Conservation (phyloP, 352 stramenopile species). For the Saprolegnia parasitica region DNA sequence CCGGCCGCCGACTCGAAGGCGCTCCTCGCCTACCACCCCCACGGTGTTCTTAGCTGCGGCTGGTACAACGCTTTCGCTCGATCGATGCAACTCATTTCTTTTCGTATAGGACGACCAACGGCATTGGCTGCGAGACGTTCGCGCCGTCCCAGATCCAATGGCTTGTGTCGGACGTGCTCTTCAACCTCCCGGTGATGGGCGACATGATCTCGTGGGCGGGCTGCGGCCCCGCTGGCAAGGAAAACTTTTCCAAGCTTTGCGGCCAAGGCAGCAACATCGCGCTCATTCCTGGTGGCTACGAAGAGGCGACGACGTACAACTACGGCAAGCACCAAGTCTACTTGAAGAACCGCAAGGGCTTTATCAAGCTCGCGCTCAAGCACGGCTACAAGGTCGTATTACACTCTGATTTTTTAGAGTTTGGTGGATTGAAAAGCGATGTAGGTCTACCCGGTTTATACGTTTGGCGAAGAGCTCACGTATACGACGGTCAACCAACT, state of each 20-base stretch:
- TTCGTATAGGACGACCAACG: conserved; percentile 14
- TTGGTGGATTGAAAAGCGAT: conserved; percentile 79
- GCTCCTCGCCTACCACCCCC: conserved; percentile 60
- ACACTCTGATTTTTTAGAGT: conserved; percentile 88
- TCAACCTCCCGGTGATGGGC: conserved; percentile 60
- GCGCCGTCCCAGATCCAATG: conserved; percentile 37
- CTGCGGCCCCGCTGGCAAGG: conserved; percentile 50
- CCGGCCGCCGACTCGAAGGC: conserved; percentile 40
- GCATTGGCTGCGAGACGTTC: not conserved
- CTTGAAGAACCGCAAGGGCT: conserved; percentile 87
- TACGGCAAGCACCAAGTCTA: conserved; percentile 83
- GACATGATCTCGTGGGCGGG: conserved; percentile 66
- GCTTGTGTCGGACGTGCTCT: conserved; percentile 63
- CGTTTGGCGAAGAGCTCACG: conserved; percentile 86
- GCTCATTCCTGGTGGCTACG: conserved; percentile 89
- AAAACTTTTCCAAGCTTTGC: conserved; percentile 48
- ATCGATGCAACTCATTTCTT: not conserved
- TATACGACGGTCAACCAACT: conserved; percentile 84
- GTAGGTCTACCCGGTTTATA: conserved; percentile 73
- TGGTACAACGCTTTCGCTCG: conserved; percentile 25
- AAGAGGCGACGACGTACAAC: conserved; percentile 90
- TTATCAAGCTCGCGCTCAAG: conserved; percentile 91
- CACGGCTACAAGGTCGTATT: conserved; percentile 82
- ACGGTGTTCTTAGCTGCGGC: conserved; percentile 55
- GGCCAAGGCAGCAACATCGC: conserved; percentile 51